Evolutionary conservation across 352 stramenopile genomes (phyloP).

Genomic region (Paralagenidium karlingii): DNA sequence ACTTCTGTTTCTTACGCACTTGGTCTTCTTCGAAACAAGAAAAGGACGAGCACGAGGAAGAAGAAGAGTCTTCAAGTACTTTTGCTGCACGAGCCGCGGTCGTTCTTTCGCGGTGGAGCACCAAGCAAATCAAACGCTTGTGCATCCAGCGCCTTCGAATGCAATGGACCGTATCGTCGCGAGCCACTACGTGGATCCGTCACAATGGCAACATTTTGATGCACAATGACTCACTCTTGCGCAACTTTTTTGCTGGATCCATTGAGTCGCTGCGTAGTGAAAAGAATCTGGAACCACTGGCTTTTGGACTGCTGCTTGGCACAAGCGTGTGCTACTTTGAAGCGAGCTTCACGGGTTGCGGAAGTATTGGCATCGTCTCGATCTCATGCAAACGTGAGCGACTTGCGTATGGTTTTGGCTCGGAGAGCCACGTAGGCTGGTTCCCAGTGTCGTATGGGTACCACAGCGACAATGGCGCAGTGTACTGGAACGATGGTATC

Average conservation of each 20-base stretch:
- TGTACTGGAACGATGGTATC: conserved; percentile 18
- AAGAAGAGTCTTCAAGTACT: too few species aligned
- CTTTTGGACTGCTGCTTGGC: not conserved
- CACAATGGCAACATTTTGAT: conserved; percentile 10
- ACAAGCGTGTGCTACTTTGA: conserved; percentile 21
- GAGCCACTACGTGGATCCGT: conserved; percentile 10
- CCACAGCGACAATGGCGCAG: conserved; percentile 16
- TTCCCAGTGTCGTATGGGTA: conserved; percentile 20
- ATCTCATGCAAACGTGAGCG: conserved; percentile 3
- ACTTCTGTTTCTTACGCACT: too few species aligned
- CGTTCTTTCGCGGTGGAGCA: not conserved
- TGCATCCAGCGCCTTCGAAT: conserved; percentile 6
- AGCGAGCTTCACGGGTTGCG: conserved; percentile 9
- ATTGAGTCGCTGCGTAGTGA: conserved; percentile 19
- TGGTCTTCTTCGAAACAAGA: too few species aligned
- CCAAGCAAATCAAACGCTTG: conserved; percentile 8
- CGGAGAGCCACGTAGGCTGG: conserved; percentile 21
- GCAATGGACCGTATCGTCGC: conserved; percentile 11
- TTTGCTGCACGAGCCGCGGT: not conserved
- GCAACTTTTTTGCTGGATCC: conserved; percentile 8
- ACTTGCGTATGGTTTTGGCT: conserved; percentile 15
- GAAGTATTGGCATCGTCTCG: conserved; percentile 15
- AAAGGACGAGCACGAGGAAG: too few species aligned
- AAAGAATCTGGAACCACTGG: conserved; percentile 5
- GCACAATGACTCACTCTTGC: conserved; percentile 18